Evolutionary conservation across 2,329 filamentous ascomycete species (phyloP).

Genomic region (Calycina marina): DNA sequence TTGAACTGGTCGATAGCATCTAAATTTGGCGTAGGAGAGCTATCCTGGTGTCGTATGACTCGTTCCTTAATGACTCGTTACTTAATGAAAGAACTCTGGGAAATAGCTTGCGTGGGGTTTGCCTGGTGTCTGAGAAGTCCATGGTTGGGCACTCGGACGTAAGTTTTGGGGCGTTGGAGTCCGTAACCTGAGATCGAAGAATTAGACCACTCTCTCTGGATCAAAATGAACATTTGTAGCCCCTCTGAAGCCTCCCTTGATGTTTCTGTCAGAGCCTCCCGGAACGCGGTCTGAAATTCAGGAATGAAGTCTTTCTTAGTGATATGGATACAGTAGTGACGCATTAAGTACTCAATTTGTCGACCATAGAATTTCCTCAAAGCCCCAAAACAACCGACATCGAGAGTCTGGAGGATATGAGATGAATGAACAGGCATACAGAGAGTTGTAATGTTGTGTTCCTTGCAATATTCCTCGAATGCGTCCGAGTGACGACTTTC

Average conservation of each 20-base stretch:
- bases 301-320: not conserved
- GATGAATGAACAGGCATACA: slow-evolving; percentile 3
- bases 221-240: slow-evolving; percentile 15
- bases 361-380: slow-evolving; percentile 1
- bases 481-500: not conserved
- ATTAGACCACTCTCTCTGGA: not conserved
- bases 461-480: slow-evolving; percentile 1
- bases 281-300: not conserved
- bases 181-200: too few relatives aligned
- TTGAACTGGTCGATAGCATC: too few relatives aligned
- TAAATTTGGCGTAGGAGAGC: too few relatives aligned
- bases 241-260: slow-evolving; percentile 1
- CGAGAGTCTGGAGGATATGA: slow-evolving; percentile 1
- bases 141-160: too few relatives aligned
- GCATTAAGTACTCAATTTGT: not conserved
- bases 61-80: too few relatives aligned
- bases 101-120: too few relatives aligned
- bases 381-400: slow-evolving; percentile 19
- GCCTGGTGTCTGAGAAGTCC: too few relatives aligned
- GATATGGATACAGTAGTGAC: not conserved
- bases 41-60: too few relatives aligned
- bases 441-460: slow-evolving; percentile 1
- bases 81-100: too few relatives aligned
- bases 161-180: too few relatives aligned
- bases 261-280: not conserved